Evolutionary conservation across 202 grass and related monocot species (phyloP), one percentile per base, ranked within the genome.

Genomic region (Eragrostis tef): DNA sequence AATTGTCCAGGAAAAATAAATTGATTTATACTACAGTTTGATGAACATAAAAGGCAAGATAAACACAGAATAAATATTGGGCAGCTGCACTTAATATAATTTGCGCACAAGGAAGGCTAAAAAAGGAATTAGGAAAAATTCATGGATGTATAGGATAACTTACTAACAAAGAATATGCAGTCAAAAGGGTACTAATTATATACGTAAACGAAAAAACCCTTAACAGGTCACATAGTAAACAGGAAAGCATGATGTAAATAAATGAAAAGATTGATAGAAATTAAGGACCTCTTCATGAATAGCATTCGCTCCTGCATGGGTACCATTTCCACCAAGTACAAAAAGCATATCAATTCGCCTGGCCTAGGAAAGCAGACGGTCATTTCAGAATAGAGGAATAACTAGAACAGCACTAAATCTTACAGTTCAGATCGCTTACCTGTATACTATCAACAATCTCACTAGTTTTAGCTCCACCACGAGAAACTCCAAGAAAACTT

Each of bases 261-360:
- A 63, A 75, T 74, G 15, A 27, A 74, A 25, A 71, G 51, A 75
- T 21, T 11, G 9, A 11, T 56, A 25, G 57, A 26, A 16, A 56
- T 36, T 66, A 24, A 47, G 10, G 60, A 94, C 92, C 95, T 98
- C 95, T 67, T 98, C 86, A 60, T 98, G 95, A 70, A 94, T 94
- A 79, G 95, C 88, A 78, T 98, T 90, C 26, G 95, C 95, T 25
- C 92, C 95, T 70, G 95, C 95, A 85, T 98, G 95, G 64, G 86
- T 98, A 63, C 95, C 95, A 64, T 98, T 94, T 91, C 95, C 95
- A 73, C 95, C 95, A 61, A 98, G 82, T 85, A 98, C 89, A 86
- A 98, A 98, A 43, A 98, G 88, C 90, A 98, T 98, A 53, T 98
- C 90, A 67, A 98, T 93, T 88, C 88, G 67, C 80, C 90, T 89